These are phyloP conservation scores for Cordyceps militaris DNA, from an alignment of 2,329 filamentous ascomycete species.

Conservation along the genomic window DNA sequence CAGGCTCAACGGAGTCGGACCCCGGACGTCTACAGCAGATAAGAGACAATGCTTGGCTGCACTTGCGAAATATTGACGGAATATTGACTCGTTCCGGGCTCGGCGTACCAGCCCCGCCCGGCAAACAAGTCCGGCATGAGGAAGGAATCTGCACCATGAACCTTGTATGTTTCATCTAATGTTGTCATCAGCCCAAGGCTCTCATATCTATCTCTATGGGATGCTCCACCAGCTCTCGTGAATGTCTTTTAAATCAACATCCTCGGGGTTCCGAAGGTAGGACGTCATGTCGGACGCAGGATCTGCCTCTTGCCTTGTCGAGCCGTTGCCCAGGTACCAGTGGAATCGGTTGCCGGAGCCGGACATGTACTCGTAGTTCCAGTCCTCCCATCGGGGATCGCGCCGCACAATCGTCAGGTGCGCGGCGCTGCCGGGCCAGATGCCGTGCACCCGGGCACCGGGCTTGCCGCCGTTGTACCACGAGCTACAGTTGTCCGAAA, in stretches of 20 bases:
- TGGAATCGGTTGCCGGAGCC: constrained; percentile 44
- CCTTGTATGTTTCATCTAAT: not conserved
- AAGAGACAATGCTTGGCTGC: not conserved
- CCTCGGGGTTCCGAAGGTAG: constrained; percentile 50
- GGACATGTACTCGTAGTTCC: constrained; percentile 40
- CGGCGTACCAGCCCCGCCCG: not conserved
- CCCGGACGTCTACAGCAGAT: not conserved
- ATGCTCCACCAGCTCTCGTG: constrained; percentile 63
- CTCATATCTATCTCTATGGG: constrained; percentile 21
- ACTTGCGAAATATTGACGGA: not conserved
- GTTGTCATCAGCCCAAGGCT: not conserved
- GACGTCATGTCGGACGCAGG: constrained; percentile 49
- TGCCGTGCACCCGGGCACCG: constrained; percentile 56
- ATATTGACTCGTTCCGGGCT: not conserved
- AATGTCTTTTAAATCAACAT: constrained; percentile 53
- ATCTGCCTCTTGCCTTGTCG: constrained; percentile 49
- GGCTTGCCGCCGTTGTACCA: constrained; percentile 65
- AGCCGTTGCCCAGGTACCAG: constrained; percentile 58
- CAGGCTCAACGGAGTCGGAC: not conserved
- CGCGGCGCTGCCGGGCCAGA: constrained; percentile 63
- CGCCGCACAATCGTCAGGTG: constrained; percentile 52
- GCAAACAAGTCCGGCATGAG: not conserved
- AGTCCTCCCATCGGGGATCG: constrained; percentile 51
- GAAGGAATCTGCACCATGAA: no score
- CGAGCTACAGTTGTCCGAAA: constrained; percentile 57